Percentiles rank a stretch among this genome's conserved stretches.
phyloP scores from a whole-genome alignment of 192 early-diverging fungal species.

The Dimargaris cristalligena region DNA sequence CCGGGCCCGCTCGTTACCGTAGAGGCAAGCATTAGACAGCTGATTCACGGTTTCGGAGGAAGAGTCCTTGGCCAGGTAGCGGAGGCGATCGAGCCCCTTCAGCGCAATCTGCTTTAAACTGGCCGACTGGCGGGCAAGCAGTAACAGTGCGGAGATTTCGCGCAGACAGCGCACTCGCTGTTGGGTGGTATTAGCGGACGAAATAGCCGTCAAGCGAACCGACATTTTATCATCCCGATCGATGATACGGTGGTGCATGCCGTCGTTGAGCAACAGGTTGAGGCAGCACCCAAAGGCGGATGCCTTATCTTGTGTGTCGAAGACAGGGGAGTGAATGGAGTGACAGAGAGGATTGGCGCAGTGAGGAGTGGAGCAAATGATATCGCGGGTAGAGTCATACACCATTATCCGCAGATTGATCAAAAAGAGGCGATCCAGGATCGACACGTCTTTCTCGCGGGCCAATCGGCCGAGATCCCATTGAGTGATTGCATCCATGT shows the following conservation, averaged over 20 bases:
- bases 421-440: conserved; percentile 27
- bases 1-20: conserved; percentile 28
- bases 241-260: conserved; percentile 24
- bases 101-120: conserved; percentile 22
- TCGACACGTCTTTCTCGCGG: conserved; percentile 24
- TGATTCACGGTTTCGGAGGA: conserved; percentile 17
- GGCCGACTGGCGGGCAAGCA: conserved; percentile 22
- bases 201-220: conserved; percentile 24
- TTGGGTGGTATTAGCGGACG: conserved; percentile 19
- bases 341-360: conserved; percentile 31
- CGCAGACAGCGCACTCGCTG: conserved; percentile 25
- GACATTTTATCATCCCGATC: conserved; percentile 26
- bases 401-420: conserved; percentile 29
- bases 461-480: conserved; percentile 30
- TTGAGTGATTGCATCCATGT: conserved; percentile 30
- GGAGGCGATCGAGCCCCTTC: conserved; percentile 19
- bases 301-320: conserved; percentile 26
- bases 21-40: conserved; percentile 20
- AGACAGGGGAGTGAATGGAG: conserved; percentile 25
- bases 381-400: conserved; percentile 24
- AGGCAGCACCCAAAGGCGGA: conserved; percentile 28
- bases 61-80: conserved; percentile 17
- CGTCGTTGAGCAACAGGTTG: conserved; percentile 31
- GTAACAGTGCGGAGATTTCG: conserved; percentile 22
- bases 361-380: conserved; percentile 19